A percentile compares a stretch with the other conserved stretches of the same genome.
Evolutionary conservation across 176 grass and related monocot species (phyloP).

Genomic region (Carex kokanica): DNA sequence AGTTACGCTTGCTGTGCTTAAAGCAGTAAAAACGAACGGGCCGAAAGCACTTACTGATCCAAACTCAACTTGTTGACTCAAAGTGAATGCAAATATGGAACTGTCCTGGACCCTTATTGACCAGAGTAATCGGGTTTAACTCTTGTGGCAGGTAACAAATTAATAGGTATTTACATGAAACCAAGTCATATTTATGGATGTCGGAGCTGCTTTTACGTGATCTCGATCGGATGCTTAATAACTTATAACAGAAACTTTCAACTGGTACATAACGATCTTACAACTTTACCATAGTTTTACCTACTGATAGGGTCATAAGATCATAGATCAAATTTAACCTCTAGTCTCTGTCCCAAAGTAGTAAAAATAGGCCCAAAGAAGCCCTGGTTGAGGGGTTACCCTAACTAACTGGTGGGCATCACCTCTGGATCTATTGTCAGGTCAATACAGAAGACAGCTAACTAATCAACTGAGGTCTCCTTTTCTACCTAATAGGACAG

Average conservation of each 20-base stretch:
- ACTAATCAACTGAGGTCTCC: background rate
- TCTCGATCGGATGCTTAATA: background rate
- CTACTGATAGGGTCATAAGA: background rate
- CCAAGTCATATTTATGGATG: background rate
- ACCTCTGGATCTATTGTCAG: background rate
- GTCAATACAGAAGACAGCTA: background rate
- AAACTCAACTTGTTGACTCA: background rate
- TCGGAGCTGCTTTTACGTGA: background rate
- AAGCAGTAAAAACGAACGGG: too few relatives aligned
- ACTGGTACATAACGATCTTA: background rate
- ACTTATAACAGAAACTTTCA: background rate
- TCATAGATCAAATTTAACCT: background rate
- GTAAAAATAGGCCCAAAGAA: background rate
- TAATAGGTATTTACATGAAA: background rate
- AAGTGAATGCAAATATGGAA: background rate
- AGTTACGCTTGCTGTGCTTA: too few relatives aligned
- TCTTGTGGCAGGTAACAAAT: background rate
- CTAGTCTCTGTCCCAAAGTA: background rate
- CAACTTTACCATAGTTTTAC: background rate
- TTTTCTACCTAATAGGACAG: background rate
- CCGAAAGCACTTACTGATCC: background rate
- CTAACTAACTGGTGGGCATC: background rate
- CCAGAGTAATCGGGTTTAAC: background rate
- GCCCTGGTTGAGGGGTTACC: background rate
- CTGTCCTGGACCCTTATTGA: background rate